Base-by-base conservation (phyloP, 2,329 filamentous ascomycete genomes). In the Neobulgaria alba region DNA sequence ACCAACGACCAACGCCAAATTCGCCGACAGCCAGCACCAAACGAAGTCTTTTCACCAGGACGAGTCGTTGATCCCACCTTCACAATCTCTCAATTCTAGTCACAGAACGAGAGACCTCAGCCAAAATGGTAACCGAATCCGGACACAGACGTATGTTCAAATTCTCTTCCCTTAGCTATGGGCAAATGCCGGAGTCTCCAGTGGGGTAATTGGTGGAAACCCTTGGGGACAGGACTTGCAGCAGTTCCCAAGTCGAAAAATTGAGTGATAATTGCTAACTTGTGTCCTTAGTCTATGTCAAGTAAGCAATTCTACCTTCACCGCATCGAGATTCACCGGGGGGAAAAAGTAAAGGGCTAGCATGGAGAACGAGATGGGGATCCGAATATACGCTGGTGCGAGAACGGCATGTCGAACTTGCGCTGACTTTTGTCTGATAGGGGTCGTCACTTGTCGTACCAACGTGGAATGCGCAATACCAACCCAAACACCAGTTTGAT, bases 361-460 rank as follows among this genome's bases (percentile, higher is more conserved):
- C 8, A 32, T 7, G 10, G 5, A 12, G 30, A n/a, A 35, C 9
- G 33, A 17, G 4, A 8, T 10, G 17, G n/a, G 12, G 14, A 48
- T 40, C 23, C 38, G 17, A 36, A 29, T 17, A 38, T 21, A 12
- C 29, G 34, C 33, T 33, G 36, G n/a, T 36, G 34, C 8, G 35
- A 38, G 7, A 29, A 26, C 23, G 23, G 23, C 7, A 26, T 26
- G 23, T 7, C 35, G 41, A 38, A 34, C 16, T 21, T 15, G n/a
- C 36, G 42, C 52, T 57, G 49, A 57, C 46, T 41, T 42, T 33
- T 31, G 34, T 39, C 21, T 48, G 53, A 51, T 65, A 93, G 86
- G 87, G 90, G 88, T 77, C 89, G 88, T 73, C 90, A 96, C 82
- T 75, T 96, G 73, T 90, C 84, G 74, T 95, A 95, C 79, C 83